phyloP scores from a whole-genome alignment of 306 rosid species.

The Clitoria ternatea region DNA sequence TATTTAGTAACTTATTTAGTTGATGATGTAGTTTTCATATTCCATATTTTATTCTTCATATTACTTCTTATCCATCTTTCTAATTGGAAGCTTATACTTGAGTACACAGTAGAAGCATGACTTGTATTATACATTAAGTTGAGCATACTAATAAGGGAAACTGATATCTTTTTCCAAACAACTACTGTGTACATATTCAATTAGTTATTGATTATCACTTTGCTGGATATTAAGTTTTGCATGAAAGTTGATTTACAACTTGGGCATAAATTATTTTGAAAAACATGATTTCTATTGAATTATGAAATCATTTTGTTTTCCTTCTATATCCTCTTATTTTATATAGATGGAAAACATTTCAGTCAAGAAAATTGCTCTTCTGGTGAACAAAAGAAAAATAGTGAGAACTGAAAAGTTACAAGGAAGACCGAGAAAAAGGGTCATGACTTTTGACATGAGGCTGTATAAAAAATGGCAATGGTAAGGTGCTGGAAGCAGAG shows the following conservation, averaged over 20 bases:
- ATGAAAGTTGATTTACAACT: not conserved
- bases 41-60: slow-evolving; percentile 7
- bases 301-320: not conserved
- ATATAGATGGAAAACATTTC: not conserved
- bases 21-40: not conserved
- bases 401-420: not conserved
- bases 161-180: slow-evolving; percentile 1
- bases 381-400: not conserved
- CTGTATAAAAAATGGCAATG: not conserved
- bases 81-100: not conserved
- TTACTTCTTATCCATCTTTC: slow-evolving; percentile 5
- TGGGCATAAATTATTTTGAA: not conserved
- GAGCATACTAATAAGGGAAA: not conserved
- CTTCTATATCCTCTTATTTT: not conserved
- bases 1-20: slow-evolving; percentile 12
- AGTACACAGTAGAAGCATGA: not conserved
- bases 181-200: not conserved
- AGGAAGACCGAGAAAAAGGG: no score
- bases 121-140: slow-evolving; percentile 7
- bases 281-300: not conserved
- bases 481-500: not conserved
- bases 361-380: not conserved
- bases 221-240: not conserved
- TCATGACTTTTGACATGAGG: no score
- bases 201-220: not conserved